Conservation (phyloP, 2,329 filamentous ascomycete species). For the Diaporthe longicolla region DNA sequence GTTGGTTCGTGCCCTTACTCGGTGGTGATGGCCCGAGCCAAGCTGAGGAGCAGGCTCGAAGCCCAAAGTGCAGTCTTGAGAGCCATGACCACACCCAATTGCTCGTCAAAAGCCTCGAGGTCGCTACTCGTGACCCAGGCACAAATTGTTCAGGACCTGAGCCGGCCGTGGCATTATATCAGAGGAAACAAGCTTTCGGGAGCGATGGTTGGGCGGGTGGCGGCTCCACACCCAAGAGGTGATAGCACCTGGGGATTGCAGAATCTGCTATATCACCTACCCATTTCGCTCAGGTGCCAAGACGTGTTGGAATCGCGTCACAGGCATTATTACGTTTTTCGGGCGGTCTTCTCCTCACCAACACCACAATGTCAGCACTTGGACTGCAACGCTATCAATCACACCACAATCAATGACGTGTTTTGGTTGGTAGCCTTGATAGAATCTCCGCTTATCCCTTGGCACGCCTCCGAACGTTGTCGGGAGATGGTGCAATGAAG, state of each 20-base stretch:
- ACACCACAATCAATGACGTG: slow-evolving; percentile 23
- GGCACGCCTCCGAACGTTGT: background rate
- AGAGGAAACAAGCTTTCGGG: slow-evolving; percentile 5
- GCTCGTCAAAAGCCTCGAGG: background rate
- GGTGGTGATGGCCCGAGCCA: slow-evolving; percentile 14
- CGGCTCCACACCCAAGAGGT: slow-evolving; percentile 16
- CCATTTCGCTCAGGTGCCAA: slow-evolving; percentile 22
- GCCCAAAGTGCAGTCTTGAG: slow-evolving; percentile 3
- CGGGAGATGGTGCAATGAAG: slow-evolving; percentile 4
- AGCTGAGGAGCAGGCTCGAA: slow-evolving; percentile 10
- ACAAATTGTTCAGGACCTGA: background rate
- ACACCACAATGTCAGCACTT: slow-evolving; percentile 22
- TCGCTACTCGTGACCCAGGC: background rate
- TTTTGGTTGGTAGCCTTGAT: slow-evolving; percentile 17
- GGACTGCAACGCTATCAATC: slow-evolving; percentile 31
- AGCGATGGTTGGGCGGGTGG: background rate
- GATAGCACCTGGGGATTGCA: slow-evolving; percentile 12
- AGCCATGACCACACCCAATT: slow-evolving; percentile 2
- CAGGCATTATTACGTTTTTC: slow-evolving; percentile 18
- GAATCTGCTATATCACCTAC: slow-evolving; percentile 31
- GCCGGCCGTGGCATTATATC: background rate
- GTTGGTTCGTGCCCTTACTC: background rate
- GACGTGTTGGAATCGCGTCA: slow-evolving; percentile 25
- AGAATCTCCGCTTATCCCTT: slow-evolving; percentile 5
- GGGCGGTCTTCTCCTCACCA: slow-evolving; percentile 22